A percentile compares a stretch with the other conserved stretches of the same genome.
phyloP scores from a whole-genome alignment of 2,329 filamentous ascomycete species.

The Penicillium brevicompactum region DNA sequence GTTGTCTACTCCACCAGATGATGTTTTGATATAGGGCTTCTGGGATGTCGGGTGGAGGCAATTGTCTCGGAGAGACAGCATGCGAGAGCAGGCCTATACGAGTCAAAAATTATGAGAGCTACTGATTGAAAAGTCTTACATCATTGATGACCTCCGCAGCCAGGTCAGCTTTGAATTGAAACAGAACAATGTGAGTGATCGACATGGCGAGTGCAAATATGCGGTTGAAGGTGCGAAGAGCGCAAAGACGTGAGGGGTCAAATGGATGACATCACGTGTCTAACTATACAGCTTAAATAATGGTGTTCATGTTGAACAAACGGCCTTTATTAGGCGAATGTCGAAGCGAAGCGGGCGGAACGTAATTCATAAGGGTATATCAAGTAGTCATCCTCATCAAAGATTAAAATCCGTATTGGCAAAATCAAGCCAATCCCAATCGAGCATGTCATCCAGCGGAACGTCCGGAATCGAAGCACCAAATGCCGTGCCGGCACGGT shows the following conservation, averaged over 20 bases:
- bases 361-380: not conserved
- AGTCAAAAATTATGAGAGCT: not conserved
- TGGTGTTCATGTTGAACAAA: too few relatives aligned
- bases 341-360: too few relatives aligned
- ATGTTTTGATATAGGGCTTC: conserved; percentile 62
- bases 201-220: conserved; percentile 50
- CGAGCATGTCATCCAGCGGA: conserved; percentile 61
- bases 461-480: conserved; percentile 58
- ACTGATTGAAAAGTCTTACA: conserved; percentile 45
- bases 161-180: conserved; percentile 62
- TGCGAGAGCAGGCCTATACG: conserved; percentile 55
- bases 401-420: conserved; percentile 33
- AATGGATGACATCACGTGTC: not conserved
- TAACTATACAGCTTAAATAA: not conserved
- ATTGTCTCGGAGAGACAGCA: conserved; percentile 59
- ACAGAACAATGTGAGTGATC: conserved; percentile 69
- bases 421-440: conserved; percentile 60
- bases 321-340: too few relatives aligned
- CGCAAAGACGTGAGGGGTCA: not conserved
- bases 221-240: not conserved
- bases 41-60: conserved; percentile 63
- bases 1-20: conserved; percentile 63
- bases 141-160: conserved; percentile 55
- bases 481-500: conserved; percentile 63
- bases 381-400: conserved; percentile 10